phyloP scores from a whole-genome alignment of 2,329 filamentous ascomycete species.

The Venturia oleaginea region DNA sequence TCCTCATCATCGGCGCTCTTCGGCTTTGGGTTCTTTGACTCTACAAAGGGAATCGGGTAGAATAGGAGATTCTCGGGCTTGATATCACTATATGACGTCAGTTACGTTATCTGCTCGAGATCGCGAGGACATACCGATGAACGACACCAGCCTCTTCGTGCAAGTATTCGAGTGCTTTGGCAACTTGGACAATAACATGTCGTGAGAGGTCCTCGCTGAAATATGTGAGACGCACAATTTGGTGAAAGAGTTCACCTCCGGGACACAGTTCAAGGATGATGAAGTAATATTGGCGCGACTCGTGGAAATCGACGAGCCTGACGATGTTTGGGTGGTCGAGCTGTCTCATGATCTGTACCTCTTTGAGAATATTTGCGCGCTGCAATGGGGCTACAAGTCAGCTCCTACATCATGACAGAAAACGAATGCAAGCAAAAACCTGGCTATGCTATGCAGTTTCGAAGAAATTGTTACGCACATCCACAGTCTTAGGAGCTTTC shows the following conservation, averaged over 20 bases:
- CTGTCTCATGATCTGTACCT: conserved; percentile 97
- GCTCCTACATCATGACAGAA: conserved; percentile 21
- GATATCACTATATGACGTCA: conserved; percentile 64
- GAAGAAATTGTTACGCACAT: conserved; percentile 61
- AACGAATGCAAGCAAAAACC: conserved; percentile 2
- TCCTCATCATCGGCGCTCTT: conserved; percentile 86
- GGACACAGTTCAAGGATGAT: conserved; percentile 92
- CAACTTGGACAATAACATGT: conserved; percentile 91
- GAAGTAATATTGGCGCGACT: conserved; percentile 93
- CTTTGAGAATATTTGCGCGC: conserved; percentile 96
- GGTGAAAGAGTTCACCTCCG: conserved; percentile 94
- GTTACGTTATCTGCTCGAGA: conserved; percentile 12
- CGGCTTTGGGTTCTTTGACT: conserved; percentile 71
- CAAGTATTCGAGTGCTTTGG: conserved; percentile 85
- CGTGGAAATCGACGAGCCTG: conserved; percentile 85
- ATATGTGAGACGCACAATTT: conserved; percentile 95
- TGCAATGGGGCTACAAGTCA: conserved; percentile 40
- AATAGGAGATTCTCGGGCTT: conserved; percentile 97
- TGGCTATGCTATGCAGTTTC: conserved; percentile 17
- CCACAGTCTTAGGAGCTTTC: conserved; percentile 77
- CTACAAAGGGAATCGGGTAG: conserved; percentile 72
- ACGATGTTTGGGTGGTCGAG: conserved; percentile 95
- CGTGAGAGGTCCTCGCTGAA: conserved; percentile 94
- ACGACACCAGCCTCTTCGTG: conserved; percentile 94
- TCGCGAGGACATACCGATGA: conserved; percentile 62